Conservation (phyloP, 225 moss, liverwort and hornwort species). For the Marchantia paleacea region DNA sequence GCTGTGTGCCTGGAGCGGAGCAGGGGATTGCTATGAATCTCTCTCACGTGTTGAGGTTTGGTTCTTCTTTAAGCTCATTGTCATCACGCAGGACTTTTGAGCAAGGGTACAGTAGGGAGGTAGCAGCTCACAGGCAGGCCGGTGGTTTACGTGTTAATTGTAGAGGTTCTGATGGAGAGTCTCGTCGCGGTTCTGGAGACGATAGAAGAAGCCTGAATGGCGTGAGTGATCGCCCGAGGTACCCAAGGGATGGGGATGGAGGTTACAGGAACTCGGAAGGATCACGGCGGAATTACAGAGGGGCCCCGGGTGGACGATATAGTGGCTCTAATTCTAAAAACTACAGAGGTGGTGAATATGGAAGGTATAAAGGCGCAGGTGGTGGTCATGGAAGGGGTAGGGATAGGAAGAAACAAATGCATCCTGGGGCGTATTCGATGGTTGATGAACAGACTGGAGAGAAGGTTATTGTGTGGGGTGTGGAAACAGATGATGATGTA, state of each 20-base stretch:
- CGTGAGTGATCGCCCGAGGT: slow-evolving; percentile 28
- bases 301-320: slow-evolving; percentile 5
- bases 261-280: slow-evolving; percentile 14
- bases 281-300: slow-evolving; percentile 6
- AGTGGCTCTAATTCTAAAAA: slow-evolving; percentile 14
- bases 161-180: slow-evolving; percentile 15
- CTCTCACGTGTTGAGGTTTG: slow-evolving; percentile 25
- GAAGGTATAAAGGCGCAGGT: slow-evolving; percentile 24
- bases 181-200: slow-evolving; percentile 18
- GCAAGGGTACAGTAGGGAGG: not conserved
- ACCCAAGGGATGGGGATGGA: slow-evolving; percentile 4
- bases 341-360: slow-evolving; percentile 28
- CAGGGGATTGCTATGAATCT: slow-evolving; percentile 31
- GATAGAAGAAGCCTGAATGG: slow-evolving; percentile 17
- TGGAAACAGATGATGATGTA: slow-evolving; percentile 56
- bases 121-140: not conserved
- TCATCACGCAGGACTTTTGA: slow-evolving; percentile 7
- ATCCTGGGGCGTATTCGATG: slow-evolving; percentile 69
- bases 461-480: slow-evolving; percentile 83
- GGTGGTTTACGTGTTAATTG: not conserved
- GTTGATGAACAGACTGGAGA: slow-evolving; percentile 83
- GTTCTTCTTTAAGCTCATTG: slow-evolving; percentile 25
- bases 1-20: not conserved
- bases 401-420: slow-evolving; percentile 57
- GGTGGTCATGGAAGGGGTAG: slow-evolving; percentile 46